Evolutionary conservation across 2,329 filamentous ascomycete genomes (phyloP).

Genomic region (Alternaria incomplexa): DNA sequence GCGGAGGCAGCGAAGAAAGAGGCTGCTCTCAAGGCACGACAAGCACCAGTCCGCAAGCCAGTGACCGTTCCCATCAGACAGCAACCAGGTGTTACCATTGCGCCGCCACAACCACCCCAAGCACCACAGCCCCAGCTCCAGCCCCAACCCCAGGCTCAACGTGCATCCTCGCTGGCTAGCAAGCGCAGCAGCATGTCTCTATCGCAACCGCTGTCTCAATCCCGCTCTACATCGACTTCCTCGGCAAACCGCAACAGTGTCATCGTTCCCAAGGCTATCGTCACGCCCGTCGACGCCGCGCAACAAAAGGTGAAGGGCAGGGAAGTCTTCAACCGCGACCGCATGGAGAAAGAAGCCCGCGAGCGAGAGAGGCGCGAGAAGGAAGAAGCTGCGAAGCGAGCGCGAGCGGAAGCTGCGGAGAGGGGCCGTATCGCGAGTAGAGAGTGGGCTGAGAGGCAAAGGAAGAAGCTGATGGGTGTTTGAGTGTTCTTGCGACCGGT

Average conservation of each 20-base stretch:
- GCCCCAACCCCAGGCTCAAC: conserved; percentile 2
- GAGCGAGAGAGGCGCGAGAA: conserved; percentile 53
- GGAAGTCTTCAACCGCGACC: conserved; percentile 55
- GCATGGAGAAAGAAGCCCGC: conserved; percentile 48
- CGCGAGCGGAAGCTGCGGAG: conserved; percentile 55
- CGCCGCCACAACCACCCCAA: conserved; percentile 12
- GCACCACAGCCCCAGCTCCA: conserved; percentile 4
- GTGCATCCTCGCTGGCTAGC: conserved; percentile 22
- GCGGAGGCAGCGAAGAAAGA: conserved; percentile 46
- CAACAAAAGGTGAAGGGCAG: conserved; percentile 49
- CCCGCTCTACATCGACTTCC: conserved; percentile 28
- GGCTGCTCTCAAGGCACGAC: conserved; percentile 42
- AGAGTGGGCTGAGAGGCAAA: conserved; percentile 59
- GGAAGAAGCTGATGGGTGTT: conserved; percentile 43
- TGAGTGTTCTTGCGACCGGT: background rate
- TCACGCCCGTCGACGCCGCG: conserved; percentile 40
- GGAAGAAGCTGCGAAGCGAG: conserved; percentile 56
- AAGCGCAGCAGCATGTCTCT: conserved; percentile 32
- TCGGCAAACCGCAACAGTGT: conserved; percentile 35
- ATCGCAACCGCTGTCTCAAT: conserved; percentile 22
- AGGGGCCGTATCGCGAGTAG: conserved; percentile 51
- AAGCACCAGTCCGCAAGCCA: conserved; percentile 52
- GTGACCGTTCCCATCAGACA: conserved; percentile 55
- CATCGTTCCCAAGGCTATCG: conserved; percentile 26
- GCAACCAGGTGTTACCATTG: conserved; percentile 30